These are phyloP conservation scores for Mycena haematopus DNA, from an alignment of 768 basidiomycete species.

Conservation along the genomic window DNA sequence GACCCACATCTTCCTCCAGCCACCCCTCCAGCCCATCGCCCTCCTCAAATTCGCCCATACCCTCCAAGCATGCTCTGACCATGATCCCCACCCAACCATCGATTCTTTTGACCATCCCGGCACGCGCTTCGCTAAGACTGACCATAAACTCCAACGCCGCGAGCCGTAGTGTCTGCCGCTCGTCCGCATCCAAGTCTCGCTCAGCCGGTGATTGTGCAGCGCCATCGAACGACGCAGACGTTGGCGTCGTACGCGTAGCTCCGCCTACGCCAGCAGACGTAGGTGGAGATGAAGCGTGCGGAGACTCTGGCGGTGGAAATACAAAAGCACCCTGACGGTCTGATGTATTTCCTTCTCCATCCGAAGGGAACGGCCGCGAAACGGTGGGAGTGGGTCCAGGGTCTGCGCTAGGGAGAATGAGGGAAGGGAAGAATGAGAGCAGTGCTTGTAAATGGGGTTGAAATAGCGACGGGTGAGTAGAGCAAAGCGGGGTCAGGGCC, in stretches of 20 bases:
- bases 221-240: conserved; percentile 38
- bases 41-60: conserved; percentile 80
- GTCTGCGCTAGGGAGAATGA: conserved; percentile 68
- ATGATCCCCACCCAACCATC: conserved; percentile 74
- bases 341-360: conserved; percentile 24
- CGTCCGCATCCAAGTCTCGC: conserved; percentile 62
- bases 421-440: conserved; percentile 70
- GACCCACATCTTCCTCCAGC: conserved; percentile 78
- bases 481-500: conserved; percentile 73
- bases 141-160: conserved; percentile 86
- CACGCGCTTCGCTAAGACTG: conserved; percentile 75
- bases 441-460: conserved; percentile 71
- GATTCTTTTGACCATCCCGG: conserved; percentile 70
- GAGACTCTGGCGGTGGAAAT: conserved; percentile 43
- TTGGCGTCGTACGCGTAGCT: conserved; percentile 43
- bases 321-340: conserved; percentile 46
- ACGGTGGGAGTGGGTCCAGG: conserved; percentile 59
- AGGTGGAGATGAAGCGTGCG: conserved; percentile 40
- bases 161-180: conserved; percentile 70
- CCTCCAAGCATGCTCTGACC: conserved; percentile 80
- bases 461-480: conserved; percentile 74
- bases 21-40: conserved; percentile 54
- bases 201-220: conserved; percentile 35
- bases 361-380: conserved; percentile 49
- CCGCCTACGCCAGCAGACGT: conserved; percentile 59